Evolutionary conservation across 257 asterid species (phyloP), one percentile per base, ranked within the genome.

Genomic region (Hygrophila difformis): DNA sequence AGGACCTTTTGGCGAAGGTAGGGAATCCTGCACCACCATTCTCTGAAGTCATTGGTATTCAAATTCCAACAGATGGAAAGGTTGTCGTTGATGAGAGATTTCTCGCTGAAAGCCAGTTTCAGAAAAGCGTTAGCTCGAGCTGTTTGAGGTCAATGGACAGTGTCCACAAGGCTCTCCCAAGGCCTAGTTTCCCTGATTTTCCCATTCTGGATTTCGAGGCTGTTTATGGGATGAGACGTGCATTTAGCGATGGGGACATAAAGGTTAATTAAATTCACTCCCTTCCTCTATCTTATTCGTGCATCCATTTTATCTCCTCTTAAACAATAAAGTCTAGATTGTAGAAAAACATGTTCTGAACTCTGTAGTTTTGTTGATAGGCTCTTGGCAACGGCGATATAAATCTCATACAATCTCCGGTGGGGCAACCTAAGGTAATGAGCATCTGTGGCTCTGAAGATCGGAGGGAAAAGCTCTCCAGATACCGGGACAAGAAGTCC

Each of bases 241-340:
- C 99, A 16, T 83, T 66, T 56, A 91, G 99, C 47, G 99, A 91
- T 48, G 99, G 99, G 57, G 99, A 91, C 65, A 76, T 91, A 52
- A 76, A 91, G 99, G 99, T 91, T 49, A 53, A 63, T 48, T 65
- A 55, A 49, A 50, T 18, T 37, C n/a, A n/a, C n/a, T 14, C 60
- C 43, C 38, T 8, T 50, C 59, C 18, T 65, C 18, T 49, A 3
- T 51, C 42, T 1, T 26, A 33, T 33, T 33, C 2, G 10, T 6
- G 12, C 12, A 5, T 33, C 0, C 10, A 12, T 5, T 5, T 33
- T 5, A 5, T 0, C 37, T 5, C 10, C 12, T 33, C 12, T 33
- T 1, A n/a, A n/a, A n/a, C 37, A 5, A 5, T 5, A 3, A 3
- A 9, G 2, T 9, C 12, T 1, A 31, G 11, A 4, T 31, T 6